phyloP scores from a whole-genome alignment of 2,329 filamentous ascomycete genomes.

The Paraphoma chrysanthemicola region DNA sequence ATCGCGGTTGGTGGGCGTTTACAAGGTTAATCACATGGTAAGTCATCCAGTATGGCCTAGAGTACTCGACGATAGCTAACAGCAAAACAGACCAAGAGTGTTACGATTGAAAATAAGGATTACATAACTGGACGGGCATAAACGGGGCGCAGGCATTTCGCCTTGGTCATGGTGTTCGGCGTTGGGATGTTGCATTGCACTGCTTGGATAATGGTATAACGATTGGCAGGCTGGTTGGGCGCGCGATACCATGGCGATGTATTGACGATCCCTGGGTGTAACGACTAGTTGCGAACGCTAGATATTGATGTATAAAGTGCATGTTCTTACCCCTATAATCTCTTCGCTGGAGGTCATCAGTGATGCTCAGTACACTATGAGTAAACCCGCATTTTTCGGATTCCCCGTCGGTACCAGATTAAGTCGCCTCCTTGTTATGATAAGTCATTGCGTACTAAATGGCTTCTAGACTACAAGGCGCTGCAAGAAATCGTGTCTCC shows the following conservation, averaged over 20 bases:
- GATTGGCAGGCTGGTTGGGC: not conserved
- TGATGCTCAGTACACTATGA: too few relatives aligned
- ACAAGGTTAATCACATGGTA: constrained; percentile 98
- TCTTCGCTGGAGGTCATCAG: too few relatives aligned
- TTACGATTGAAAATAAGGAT: constrained; percentile 60
- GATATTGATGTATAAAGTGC: too few relatives aligned
- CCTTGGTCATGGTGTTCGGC: constrained; percentile 10
- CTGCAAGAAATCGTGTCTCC: too few relatives aligned
- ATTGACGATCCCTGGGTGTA: not conserved
- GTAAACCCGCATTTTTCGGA: too few relatives aligned
- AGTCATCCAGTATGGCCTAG: constrained; percentile 23
- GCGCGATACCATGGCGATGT: not conserved
- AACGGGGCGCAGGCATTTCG: not conserved
- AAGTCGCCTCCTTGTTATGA: too few relatives aligned
- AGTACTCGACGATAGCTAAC: constrained; percentile 17
- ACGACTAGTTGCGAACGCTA: not conserved
- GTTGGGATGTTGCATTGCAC: not conserved
- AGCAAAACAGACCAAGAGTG: constrained; percentile 58
- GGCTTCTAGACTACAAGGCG: too few relatives aligned
- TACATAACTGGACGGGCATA: constrained; percentile 44
- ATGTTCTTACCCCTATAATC: too few relatives aligned
- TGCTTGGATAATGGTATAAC: not conserved
- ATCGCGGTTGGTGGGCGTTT: constrained; percentile 92
- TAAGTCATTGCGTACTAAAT: too few relatives aligned
- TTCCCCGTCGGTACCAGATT: too few relatives aligned